Evolutionary conservation across 352 stramenopile genomes (phyloP), one percentile per base, ranked within the genome.

Genomic region (Globisporangium nodosum): DNA sequence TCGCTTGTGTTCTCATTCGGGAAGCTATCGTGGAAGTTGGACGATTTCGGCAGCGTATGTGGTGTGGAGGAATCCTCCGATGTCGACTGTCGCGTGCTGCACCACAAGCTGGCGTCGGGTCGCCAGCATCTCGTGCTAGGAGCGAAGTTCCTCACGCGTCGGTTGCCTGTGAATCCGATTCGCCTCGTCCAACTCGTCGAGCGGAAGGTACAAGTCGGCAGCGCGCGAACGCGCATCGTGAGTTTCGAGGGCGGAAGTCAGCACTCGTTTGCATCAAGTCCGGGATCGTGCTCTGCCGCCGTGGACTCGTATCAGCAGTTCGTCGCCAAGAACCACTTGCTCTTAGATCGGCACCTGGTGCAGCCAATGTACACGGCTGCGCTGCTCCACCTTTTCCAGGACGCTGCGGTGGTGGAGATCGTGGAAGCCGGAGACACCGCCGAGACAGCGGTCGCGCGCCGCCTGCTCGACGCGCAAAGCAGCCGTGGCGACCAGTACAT

Each of bases 331-430:
- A 62, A 69, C 39, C 68, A 70, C 27, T 68, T 85, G 31, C 49
- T 78, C 27, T 37, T 64, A 8, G 15, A 45, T 18, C 39, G 2
- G 39, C 39, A 45, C 11, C 39, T 45, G 39, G 39, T 45, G 31
- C 54, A 66, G 5, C 69, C 73, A 1, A 74, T 81, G 55, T 55
- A 66, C 49, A 60, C 64, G 7, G 62, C 73, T 5, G 73, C 57
- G 18, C 47, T 84, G 42, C 49, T 81, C 0, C 80, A 69, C 53
- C 61, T 86, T 24, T 78, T 86, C 43, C 69, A 86, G 39, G 39
- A 45, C 9, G 39, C 39, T 13, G 39, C 39, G 5, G 54, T 54
- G 35, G 73, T 71, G 21, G 59, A 59, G 11, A 57, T 80, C 0
- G 43, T 68, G 33, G 54, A 71, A 35, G 46, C 42, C 21, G 61